Conservation (phyloP, 2,329 filamentous ascomycete genomes). For the Aspergillus ochraceus region DNA sequence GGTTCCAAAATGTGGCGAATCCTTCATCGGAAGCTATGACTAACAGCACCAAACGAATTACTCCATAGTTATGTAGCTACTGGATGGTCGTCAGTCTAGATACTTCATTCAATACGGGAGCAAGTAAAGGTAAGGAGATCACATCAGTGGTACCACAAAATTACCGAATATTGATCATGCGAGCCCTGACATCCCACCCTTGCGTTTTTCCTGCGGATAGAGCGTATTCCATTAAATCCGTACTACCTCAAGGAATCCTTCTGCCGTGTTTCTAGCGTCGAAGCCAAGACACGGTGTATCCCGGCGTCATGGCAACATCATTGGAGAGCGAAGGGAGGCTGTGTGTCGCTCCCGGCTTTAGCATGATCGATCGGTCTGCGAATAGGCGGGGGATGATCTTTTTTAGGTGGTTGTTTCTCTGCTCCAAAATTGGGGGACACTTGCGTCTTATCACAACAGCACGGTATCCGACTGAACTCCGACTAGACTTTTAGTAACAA, state of each 20-base stretch:
- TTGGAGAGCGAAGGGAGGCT: not conserved
- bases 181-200: not conserved
- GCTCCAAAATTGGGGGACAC: not conserved
- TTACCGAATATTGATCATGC: not conserved
- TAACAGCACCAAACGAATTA: not conserved
- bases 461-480: not conserved
- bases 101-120: not conserved
- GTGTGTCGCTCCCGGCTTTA: not conserved
- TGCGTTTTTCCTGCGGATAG: slow-evolving; percentile 3
- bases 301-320: not conserved
- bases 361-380: not conserved
- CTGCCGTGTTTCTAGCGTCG: slow-evolving; percentile 33
- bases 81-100: not conserved
- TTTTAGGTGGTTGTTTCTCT: not conserved
- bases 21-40: not conserved
- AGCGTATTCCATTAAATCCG: slow-evolving; percentile 3
- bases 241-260: slow-evolving; percentile 25
- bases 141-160: not conserved
- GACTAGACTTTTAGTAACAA: not conserved
- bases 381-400: not conserved
- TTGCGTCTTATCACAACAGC: not conserved
- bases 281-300: slow-evolving; percentile 26
- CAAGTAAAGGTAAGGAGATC: not conserved
- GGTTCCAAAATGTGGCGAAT: not conserved
- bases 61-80: not conserved